Base-by-base conservation (phyloP, 139 green algal species). In the Limnomonas spitsbergensis region DNA sequence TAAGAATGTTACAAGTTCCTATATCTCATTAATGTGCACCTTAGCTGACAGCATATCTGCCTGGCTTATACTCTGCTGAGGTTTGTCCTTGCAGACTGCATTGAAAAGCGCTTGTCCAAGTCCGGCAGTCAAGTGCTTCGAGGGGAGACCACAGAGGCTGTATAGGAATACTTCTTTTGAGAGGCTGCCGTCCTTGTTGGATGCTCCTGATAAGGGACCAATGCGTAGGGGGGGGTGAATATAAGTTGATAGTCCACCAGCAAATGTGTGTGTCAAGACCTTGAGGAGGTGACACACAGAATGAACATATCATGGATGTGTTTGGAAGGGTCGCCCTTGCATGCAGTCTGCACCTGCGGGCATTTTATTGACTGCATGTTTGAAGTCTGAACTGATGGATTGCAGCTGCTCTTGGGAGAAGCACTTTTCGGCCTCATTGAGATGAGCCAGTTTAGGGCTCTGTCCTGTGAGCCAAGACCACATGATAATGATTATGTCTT, bases 381-480 rank as follows among this genome's bases (percentile, higher is more conserved):
- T 70, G 56, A 70, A 70, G 4, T 70, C 14, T 9, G 7, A 9
- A 7, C 29, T 20, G 29, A 70, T 24, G 24, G 9, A 32, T 32
- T 78, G 20, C 34, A 78, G 73, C 73, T 78, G 47, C 26, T 69
- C 52, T 20, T 53, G 26, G n/a, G 34, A 53, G 52, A 78, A 78
- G 35, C 53, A 78, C 31, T 70, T 53, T 7, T 53, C 73, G 7
- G 73, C 52, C 34, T 78, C 73, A 27, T 61, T 3, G 3, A 77
- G 9, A 4, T 77, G 70, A 24, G 6, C 31, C 2, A 37, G 36
- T 38, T 77, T 77, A n/a, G 70, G 4, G 4, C 36, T 6, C 3
- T 9, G 56, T n/a, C 70, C 70, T 3, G 70, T 77, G 38, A 77
- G 38, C 70, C 70, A 77, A 37, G 26, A 7, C 70, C 70, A 77